Base-by-base conservation (phyloP, 352 stramenopile species). In the Globisporangium radiosum region DNA sequence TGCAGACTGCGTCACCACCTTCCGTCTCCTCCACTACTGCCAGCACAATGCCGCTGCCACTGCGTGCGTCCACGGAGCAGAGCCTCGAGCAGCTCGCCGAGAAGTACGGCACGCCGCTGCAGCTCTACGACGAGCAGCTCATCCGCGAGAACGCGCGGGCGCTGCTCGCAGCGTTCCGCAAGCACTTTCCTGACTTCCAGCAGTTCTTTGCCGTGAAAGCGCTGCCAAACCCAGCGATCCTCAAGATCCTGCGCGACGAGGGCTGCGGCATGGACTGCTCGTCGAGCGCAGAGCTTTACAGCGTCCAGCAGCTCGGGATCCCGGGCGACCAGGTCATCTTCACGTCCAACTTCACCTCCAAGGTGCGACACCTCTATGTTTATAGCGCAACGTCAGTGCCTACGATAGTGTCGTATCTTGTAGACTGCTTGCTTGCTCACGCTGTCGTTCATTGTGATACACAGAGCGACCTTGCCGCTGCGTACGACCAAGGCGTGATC, bases 191-290 rank as follows among this genome's bases (percentile, higher is more conserved):
- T 13, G 75, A 86, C 57, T 96, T 96, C 57, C 69, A 90, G 69
- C 81, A 96, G 70, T 95, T 92, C 65, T 96, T 78, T 63, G 88
- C 88, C 25, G 88, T 96, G 45, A 96, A 96, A 77, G 88, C 88
- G 65, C 69, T 95, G 68, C 88, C 88, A 13, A 96, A 96, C 70
- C 88, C 88, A 10, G 85, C 85, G 19, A 88, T 96, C 57, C 74
- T 95, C 61, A 88, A 88, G 68, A 68, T 96, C 14, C 76, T 96
- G 48, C 59, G 75, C 19, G 70, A 95, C 25, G 83, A 94, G 59
- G 87, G 84, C 15, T 96, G 87, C 69, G 88, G 88, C 39, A 90
- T 96, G 78, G 88, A 96, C 69, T 95, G 88, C 64, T 95, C 85
- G 60, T 95, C 85, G 14, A 81, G 84, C 25, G 75, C 87, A 5